Conservation (phyloP, 2,329 filamentous ascomycete genomes). For the Trichoderma aggressivum region DNA sequence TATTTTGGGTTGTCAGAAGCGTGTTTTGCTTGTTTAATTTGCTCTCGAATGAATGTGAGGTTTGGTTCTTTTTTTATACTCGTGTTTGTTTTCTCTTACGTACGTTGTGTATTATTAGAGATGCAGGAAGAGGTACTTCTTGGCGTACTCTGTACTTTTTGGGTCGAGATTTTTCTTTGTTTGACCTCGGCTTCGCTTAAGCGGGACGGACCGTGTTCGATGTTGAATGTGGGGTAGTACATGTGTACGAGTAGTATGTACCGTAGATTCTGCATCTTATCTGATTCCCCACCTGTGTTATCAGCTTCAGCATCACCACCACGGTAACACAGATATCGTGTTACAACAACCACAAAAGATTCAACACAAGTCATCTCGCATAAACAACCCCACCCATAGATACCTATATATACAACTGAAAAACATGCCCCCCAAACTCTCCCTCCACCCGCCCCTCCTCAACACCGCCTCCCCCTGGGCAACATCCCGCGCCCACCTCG, state of each 20-base stretch:
- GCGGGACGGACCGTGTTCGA: neutral
- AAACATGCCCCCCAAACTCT: constrained; percentile 32
- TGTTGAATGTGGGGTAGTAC: neutral
- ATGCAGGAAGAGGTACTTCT: neutral
- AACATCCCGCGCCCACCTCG: constrained; percentile 60
- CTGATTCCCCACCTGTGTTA: neutral
- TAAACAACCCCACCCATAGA: neutral
- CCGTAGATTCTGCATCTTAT: neutral
- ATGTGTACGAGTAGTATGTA: neutral
- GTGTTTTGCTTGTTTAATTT: neutral
- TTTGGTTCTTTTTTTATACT: neutral
- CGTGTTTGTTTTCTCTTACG: neutral
- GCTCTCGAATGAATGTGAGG: neutral
- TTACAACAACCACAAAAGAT: neutral
- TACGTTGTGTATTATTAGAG: neutral
- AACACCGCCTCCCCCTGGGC: constrained; percentile 78
- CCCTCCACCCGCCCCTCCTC: constrained; percentile 62
- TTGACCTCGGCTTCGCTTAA: neutral
- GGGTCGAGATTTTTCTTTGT: neutral
- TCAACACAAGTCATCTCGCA: neutral
- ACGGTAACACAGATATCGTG: neutral
- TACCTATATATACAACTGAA: neutral
- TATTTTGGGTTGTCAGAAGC: neutral
- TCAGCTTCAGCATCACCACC: neutral
- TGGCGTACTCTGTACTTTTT: too few relatives aligned